phyloP scores from a whole-genome alignment of 2,329 filamentous ascomycete genomes.

The Alternaria tenuissima region DNA sequence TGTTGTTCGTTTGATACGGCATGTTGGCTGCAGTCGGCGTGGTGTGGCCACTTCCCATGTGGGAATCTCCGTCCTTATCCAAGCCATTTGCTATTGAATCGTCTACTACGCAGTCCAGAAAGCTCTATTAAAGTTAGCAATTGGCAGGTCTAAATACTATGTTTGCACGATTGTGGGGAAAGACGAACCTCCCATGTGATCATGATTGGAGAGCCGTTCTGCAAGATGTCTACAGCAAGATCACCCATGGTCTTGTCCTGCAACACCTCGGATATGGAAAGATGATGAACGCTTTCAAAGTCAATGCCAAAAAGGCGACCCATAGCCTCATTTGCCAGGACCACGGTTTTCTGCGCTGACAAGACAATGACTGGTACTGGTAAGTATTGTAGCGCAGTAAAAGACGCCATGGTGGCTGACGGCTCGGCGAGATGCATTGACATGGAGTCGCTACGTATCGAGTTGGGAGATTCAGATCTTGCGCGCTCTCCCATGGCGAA shows the following conservation, averaged over 20 bases:
- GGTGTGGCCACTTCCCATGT: conserved; percentile 34
- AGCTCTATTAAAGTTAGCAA: conserved; percentile 43
- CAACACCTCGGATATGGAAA: conserved; percentile 65
- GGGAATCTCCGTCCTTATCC: conserved; percentile 19
- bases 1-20: conserved; percentile 13
- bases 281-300: conserved; percentile 52
- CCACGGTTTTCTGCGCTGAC: conserved; percentile 72
- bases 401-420: conserved; percentile 40
- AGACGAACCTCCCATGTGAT: conserved; percentile 59
- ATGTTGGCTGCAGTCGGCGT: conserved; percentile 37
- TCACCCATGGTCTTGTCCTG: conserved; percentile 72
- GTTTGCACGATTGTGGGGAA: background rate
- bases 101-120: conserved; percentile 55
- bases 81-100: conserved; percentile 38
- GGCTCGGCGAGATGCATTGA: conserved; percentile 41
- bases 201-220: conserved; percentile 66
- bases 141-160: background rate
- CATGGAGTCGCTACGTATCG: conserved; percentile 44
- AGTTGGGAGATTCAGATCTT: conserved; percentile 37
- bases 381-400: conserved; percentile 73
- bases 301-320: conserved; percentile 71
- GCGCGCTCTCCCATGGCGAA: conserved; percentile 36
- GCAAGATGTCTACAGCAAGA: conserved; percentile 76
- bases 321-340: conserved; percentile 79
- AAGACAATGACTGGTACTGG: conserved; percentile 76